A percentile compares a stretch with the other conserved stretches of the same genome.
Conservation (phyloP, 257 asterid species). For the Solanum dulcamara region DNA sequence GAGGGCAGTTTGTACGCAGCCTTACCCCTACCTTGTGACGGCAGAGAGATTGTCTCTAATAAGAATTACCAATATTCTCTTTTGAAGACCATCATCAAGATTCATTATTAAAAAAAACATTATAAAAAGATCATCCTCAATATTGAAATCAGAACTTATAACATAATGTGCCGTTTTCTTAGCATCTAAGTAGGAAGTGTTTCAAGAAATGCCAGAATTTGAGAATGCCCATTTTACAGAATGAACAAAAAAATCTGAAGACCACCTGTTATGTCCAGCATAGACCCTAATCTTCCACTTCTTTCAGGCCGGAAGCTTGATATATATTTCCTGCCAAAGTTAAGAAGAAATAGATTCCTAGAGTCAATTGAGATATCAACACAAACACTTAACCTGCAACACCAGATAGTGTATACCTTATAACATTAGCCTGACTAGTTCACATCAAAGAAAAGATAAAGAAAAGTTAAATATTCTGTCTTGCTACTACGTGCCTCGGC, state of each 20-base stretch:
- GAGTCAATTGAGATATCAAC: background rate
- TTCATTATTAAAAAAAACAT: background rate
- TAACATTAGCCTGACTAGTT: background rate
- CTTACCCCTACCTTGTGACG: background rate
- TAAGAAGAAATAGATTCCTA: background rate
- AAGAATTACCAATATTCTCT: background rate
- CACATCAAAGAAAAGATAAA: background rate
- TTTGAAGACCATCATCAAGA: background rate
- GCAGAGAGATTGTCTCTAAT: background rate
- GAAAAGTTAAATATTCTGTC: background rate
- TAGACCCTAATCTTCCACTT: constrained; percentile 53
- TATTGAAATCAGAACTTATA: background rate
- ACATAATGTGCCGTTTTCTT: background rate
- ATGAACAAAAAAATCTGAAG: constrained; percentile 4
- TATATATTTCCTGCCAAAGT: constrained; percentile 43
- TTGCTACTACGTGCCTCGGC: background rate
- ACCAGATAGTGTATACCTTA: background rate
- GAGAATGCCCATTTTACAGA: background rate
- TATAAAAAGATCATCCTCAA: background rate
- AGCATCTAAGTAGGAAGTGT: background rate
- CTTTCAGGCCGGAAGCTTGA: constrained; percentile 69
- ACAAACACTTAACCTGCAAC: background rate
- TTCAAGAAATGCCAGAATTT: background rate
- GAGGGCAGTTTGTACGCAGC: background rate
- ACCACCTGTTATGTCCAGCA: constrained; percentile 52